Percentiles rank a stretch among this genome's conserved stretches.
phyloP scores from a whole-genome alignment of 441 rosid species.

The Theobroma grandiflorum region DNA sequence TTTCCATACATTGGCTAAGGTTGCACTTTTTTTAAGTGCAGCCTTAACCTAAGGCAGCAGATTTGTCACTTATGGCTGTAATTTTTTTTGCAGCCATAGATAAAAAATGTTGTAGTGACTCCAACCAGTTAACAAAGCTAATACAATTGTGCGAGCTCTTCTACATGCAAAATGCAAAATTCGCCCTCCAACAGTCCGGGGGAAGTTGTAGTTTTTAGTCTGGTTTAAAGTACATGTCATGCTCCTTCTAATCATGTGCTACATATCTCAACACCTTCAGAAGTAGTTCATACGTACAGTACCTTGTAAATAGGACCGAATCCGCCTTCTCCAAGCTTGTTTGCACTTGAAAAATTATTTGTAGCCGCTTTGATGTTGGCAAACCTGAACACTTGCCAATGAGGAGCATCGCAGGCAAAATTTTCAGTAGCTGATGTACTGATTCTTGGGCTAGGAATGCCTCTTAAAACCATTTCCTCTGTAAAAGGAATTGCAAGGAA shows the following conservation, averaged over 20 bases:
- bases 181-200: too few relatives aligned
- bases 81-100: too few relatives aligned
- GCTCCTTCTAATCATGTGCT: too few relatives aligned
- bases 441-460: background rate
- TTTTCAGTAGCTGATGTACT: constrained; percentile 19
- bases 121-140: background rate
- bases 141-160: background rate
- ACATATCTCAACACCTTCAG: background rate
- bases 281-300: background rate
- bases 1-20: too few relatives aligned
- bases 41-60: too few relatives aligned
- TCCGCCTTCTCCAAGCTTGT: constrained; percentile 48
- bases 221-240: background rate
- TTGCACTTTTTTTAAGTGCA: too few relatives aligned
- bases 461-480: constrained; percentile 20
- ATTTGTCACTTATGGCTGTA: too few relatives aligned
- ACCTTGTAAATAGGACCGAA: constrained; percentile 54
- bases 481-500: constrained; percentile 15
- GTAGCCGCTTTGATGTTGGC: constrained; percentile 35
- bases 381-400: constrained; percentile 43
- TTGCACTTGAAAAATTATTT: constrained; percentile 38
- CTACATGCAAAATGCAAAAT: background rate
- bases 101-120: too few relatives aligned
- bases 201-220: background rate
- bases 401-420: constrained; percentile 32